Evolutionary conservation across 768 basidiomycete species (phyloP), one percentile per base, ranked within the genome.

Genomic region (Mycena filopes): DNA sequence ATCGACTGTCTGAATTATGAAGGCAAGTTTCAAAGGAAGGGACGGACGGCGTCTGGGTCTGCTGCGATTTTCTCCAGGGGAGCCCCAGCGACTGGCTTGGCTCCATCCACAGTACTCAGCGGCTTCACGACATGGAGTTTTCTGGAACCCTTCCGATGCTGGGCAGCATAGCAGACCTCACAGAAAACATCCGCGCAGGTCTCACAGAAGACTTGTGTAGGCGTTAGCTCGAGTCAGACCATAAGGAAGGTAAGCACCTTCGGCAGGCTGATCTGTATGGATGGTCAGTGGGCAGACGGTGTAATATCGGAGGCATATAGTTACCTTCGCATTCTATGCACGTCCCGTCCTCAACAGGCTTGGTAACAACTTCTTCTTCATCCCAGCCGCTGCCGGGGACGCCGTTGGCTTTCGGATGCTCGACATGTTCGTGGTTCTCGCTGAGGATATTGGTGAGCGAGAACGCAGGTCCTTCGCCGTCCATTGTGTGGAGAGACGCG

Each of bases 261-360:
- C 86, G 6, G 92, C 91, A 59, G 94, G 93, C 74, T 95, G 94
- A 80, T 95, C 94, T 95, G 65, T 25, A 60, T 28, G 55, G 26
- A 42, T 20, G 10, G 20, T 47, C 61, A 53, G 18, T 16, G 20
- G n/a, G 41, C 31, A 36, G 26, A 47, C 10, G 46, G 60, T 64
- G 63, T 47, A 53, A 54, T 63, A 61, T 62, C 45, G 36, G 28
- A 59, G 43, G 36, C n/a, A 26, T 15, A 31, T 16, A 41, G 75
- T 71, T 65, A 93, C 94, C 94, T 87, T 95, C 94, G 74, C 94
- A 95, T 76, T 95, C 94, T 55, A 94, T 76, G 67, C 94, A 95
- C 72, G 82, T 90, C 0, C 92, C 93, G 55, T 92, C 88, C 13
- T 79, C 76, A 16, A 81, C 78, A 11, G 83, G 80, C 42, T 76